Base-by-base conservation (phyloP, 2,329 filamentous ascomycete genomes). In the Aspergillus novoparasiticus region DNA sequence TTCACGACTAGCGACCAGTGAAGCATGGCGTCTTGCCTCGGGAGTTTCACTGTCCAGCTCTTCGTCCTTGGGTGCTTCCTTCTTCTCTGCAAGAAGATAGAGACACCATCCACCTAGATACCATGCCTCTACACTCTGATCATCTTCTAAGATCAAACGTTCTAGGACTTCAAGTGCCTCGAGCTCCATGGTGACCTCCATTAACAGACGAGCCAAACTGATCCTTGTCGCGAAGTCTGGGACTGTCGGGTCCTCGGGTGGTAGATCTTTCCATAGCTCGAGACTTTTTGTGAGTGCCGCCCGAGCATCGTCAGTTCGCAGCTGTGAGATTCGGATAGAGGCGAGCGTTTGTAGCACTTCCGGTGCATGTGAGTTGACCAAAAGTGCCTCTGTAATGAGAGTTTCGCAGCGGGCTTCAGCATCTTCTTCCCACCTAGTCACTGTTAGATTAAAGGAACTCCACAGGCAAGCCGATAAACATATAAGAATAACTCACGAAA, bases 311-410 rank as follows among this genome's bases (percentile, higher is more conserved):
- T 92, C 91, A 23, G 85, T 78, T 66, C 91, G 86, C 65, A 87
- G 78, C 79, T 99, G 96, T 61, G 93, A 97, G 76, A 99, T 94
- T 70, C 95, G 86, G 66, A 99, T 91, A 65, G 93, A 97, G 58
- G 95, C 95, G 39, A 98, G 85, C 9, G 95, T 98, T 80, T 99
- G 95, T 81, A 97, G 88, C n/a, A 93, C 91, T 79, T 97, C 94
- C 4, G 94, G 87, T 60, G 88, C 89, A 60, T 90, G 86, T 4
- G 94, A 93, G 63, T 91, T 91, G 65, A 96, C 87, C 71, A 96
- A 82, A 61, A 95, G 89, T 30, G 95, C 95, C 81, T 99, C 93
- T 6, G 94, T 96, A 67, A 98, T 87, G 63, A 97, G 87, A 6
- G 87, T 82, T 79, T 99, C 94, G 82, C 96, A 99, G 69, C 90